Evolutionary conservation across 306 rosid species (phyloP), one percentile per base, ranked within the genome.

Genomic region (Cicer chorassanicum): DNA sequence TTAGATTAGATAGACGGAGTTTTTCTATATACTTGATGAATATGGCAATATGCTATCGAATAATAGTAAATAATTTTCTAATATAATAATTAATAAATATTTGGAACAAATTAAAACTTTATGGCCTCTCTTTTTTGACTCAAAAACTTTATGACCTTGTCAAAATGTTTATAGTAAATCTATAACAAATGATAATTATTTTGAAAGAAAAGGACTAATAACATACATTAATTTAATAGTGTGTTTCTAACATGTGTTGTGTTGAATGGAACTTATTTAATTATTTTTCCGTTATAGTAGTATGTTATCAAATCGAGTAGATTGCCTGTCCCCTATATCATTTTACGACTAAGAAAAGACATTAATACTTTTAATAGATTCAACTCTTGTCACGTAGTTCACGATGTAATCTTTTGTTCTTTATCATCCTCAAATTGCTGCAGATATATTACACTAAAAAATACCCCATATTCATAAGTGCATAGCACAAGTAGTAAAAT

Each of bases 271-370:
- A 65, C 54, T 7, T 48, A 21, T 39, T 8, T 9, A 11, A 9
- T 50, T 65, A 7, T 73, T 59, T 60, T 68, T 45, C 4, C 61
- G 18, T 36, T 40, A 80, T 72, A 29, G 36, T 29, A 29, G 36
- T 29, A 59, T 29, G 83, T 65, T 65, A 57, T 78, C 61, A 65
- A 71, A 77, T 68, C 62, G 53, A 77, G 70, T 79, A 53, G 76
- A 83, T 76, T 73, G 80, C 70, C 38, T 46, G 84, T 88, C 87
- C 79, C 82, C 79, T 29, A 24, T 51, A 60, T 68, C 76, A 66
- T 41, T 77, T 67, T 54, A 53, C 49, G 46, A 66, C 49, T 74
- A 2, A 65, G 73, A 80, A 75, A 56, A 43, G 1, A 18, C 43
- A 45, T 12, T 13, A 64, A 8, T 51, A 60, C 66, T 60, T 60